Evolutionary conservation across 2,329 filamentous ascomycete genomes (phyloP), one percentile per base, ranked within the genome.

Genomic region (Colletotrichum magnum): DNA sequence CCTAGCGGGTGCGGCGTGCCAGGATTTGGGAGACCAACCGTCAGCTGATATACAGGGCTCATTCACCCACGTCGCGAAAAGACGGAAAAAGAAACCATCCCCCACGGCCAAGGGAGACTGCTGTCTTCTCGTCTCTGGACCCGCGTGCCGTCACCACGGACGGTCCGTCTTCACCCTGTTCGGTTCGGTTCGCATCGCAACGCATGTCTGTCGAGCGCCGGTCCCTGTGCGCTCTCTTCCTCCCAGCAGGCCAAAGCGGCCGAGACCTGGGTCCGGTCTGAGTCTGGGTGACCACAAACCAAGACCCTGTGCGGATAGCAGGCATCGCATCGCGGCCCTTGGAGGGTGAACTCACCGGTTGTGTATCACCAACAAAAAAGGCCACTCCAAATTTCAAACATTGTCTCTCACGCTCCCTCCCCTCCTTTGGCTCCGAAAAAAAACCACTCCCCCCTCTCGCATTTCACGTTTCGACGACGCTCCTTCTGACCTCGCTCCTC

Each of bases 311-410:
- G 50, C 66, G 56, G 56, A 50, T 65, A 56, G 39, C 53, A 64
- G 41, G 52, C 64, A 68, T 68, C 59, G 39, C 64, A 68, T 68
- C 59, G 39, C 64, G 39, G 67, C 51, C 41, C 39, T 57, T 51
- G 48, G 63, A 60, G 67, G 41, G 63, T 57, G 67, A 67, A 61
- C 58, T 70, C 58, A 64, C 53, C 32, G 53, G 64, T 58, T 63
- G 58, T 69, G 68, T 70, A 70, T 70, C 65, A 70, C 68, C 59
- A 69, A 50, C 54, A 68, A 57, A 54, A 39, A 16, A 24, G 21
- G 21, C 21, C 24, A 43, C 64, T 39, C 43, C 28, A 48, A 43
- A 39, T 47, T 59, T 56, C 48, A 28, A 69, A 58, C 64, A 52
- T 47, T 39, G 48, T 53, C 24, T 10, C 52, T 58, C 32, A 18